These are phyloP conservation scores for Plectosphaerella cucumerina DNA, from an alignment of 2,329 filamentous ascomycete species.

Conservation along the genomic window DNA sequence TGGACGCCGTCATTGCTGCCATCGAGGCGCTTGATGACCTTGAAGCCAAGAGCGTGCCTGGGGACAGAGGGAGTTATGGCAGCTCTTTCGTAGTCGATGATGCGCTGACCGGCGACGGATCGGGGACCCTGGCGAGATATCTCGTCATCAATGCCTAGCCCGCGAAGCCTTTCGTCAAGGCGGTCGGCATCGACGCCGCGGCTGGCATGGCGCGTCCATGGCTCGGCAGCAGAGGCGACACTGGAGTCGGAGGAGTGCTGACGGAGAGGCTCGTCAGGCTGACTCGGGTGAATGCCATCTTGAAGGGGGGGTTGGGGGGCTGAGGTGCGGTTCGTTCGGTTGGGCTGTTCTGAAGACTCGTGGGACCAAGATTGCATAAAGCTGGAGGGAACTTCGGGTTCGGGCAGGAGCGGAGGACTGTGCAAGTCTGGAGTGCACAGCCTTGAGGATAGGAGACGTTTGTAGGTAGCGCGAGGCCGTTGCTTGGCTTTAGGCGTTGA, in stretches of 20 bases:
- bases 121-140: neutral
- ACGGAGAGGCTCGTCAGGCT: constrained; percentile 31
- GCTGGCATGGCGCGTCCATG: neutral
- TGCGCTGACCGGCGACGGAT: constrained; percentile 43
- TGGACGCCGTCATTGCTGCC: constrained; percentile 33
- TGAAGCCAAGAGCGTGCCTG: constrained; percentile 49
- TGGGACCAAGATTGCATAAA: constrained; percentile 62
- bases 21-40: constrained; percentile 45
- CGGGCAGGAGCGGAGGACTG: constrained; percentile 36
- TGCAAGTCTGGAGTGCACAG: constrained; percentile 50
- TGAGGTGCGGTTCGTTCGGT: constrained; percentile 30
- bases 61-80: constrained; percentile 44
- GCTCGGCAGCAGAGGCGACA: constrained; percentile 11
- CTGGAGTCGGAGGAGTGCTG: constrained; percentile 25
- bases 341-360: constrained; percentile 39
- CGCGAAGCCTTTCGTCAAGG: constrained; percentile 46
- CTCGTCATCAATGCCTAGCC: constrained; percentile 41
- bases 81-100: constrained; percentile 56
- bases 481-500: no score
- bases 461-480: neutral
- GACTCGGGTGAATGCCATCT: constrained; percentile 52
- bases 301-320: constrained; percentile 35
- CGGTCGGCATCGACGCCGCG: constrained; percentile 33
- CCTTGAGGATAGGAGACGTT: constrained; percentile 20
- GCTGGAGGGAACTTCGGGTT: constrained; percentile 34